phyloP scores from a whole-genome alignment of 768 basidiomycete genomes.

The Tephrocybe sp. region DNA sequence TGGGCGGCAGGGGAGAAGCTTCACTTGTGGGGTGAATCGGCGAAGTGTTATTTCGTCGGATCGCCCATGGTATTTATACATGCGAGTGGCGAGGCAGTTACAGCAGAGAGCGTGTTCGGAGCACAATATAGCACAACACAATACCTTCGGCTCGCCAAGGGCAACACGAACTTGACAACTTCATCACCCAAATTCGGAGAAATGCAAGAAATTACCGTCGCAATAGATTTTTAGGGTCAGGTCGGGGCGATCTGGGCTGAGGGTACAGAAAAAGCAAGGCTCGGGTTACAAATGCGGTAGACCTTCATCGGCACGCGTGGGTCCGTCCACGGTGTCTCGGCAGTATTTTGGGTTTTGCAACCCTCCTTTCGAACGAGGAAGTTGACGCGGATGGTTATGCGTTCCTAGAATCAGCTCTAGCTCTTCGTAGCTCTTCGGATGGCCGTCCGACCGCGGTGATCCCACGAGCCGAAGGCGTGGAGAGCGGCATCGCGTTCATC shows the following conservation, averaged over 20 bases:
- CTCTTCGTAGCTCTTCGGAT: conserved; percentile 14
- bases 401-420: conserved; percentile 4
- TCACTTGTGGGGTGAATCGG: conserved; percentile 12
- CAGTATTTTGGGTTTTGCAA: neutral
- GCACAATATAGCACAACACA: conserved; percentile 9
- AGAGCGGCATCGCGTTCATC: conserved; percentile 10
- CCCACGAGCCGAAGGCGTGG: conserved; percentile 15
- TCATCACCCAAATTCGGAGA: conserved; percentile 14
- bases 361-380: conserved; percentile 13
- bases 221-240: conserved; percentile 11
- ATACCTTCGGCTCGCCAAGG: conserved; percentile 7
- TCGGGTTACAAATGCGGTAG: neutral
- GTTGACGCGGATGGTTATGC: conserved; percentile 2
- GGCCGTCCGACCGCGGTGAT: conserved; percentile 20
- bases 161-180: conserved; percentile 10
- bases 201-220: conserved; percentile 10
- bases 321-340: conserved; percentile 3
- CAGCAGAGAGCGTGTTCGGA: conserved; percentile 13
- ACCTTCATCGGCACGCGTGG: neutral
- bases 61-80: conserved; percentile 20
- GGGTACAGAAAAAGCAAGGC: conserved; percentile 6
- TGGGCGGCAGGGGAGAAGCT: conserved; percentile 11
- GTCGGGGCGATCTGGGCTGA: conserved; percentile 2
- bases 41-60: conserved; percentile 18
- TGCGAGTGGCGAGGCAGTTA: conserved; percentile 11